Conservation (phyloP, 2,329 filamentous ascomycete species). For the Pseudopithomyces chartarum region DNA sequence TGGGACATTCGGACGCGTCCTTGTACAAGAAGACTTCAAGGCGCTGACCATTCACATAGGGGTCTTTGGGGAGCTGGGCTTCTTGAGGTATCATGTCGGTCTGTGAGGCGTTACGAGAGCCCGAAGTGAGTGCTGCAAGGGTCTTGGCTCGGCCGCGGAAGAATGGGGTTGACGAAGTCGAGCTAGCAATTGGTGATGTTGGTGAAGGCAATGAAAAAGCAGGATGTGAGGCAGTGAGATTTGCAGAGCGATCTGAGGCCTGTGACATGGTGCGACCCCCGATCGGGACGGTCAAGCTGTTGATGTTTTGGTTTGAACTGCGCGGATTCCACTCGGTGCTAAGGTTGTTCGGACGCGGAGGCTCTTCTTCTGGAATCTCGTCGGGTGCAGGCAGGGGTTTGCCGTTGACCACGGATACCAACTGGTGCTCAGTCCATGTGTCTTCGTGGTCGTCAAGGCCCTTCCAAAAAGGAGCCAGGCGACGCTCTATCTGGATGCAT, state of each 20-base stretch:
- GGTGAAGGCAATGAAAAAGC: slow-evolving; percentile 66
- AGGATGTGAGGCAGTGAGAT: slow-evolving; percentile 63
- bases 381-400: slow-evolving; percentile 84
- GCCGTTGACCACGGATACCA: slow-evolving; percentile 87
- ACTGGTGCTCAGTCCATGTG: slow-evolving; percentile 91
- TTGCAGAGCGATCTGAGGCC: slow-evolving; percentile 72
- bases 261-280: slow-evolving; percentile 76
- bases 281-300: slow-evolving; percentile 80
- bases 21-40: slow-evolving; percentile 95
- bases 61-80: slow-evolving; percentile 77
- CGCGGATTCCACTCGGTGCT: slow-evolving; percentile 49
- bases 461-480: slow-evolving; percentile 92
- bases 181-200: slow-evolving; percentile 57
- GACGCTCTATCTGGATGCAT: slow-evolving; percentile 79
- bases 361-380: slow-evolving; percentile 74
- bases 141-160: slow-evolving; percentile 89
- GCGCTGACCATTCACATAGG: slow-evolving; percentile 91
- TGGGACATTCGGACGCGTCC: slow-evolving; percentile 86
- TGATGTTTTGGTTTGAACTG: slow-evolving; percentile 65
- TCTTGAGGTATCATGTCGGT: slow-evolving; percentile 78
- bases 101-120: slow-evolving; percentile 74
- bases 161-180: slow-evolving; percentile 56
- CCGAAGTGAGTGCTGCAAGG: slow-evolving; percentile 77
- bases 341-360: slow-evolving; percentile 51
- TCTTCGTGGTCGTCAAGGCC: slow-evolving; percentile 87